Conservation (phyloP, 345 rosid genomes). For the Firmiana major region DNA sequence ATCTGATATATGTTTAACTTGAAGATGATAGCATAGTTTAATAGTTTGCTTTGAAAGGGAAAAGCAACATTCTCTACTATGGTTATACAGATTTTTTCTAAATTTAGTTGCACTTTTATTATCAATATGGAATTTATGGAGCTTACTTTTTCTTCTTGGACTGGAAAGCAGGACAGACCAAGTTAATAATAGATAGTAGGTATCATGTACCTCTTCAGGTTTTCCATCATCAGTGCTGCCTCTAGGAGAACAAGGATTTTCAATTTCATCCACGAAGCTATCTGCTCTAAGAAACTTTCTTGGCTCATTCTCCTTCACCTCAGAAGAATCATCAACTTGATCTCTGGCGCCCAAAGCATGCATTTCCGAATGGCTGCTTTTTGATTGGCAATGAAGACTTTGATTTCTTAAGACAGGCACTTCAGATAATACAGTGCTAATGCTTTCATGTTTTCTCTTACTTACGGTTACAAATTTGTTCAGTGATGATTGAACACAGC, state of each 20-base stretch:
- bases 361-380: slow-evolving; percentile 34
- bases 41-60: background rate
- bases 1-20: background rate
- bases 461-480: slow-evolving; percentile 57
- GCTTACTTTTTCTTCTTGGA: slow-evolving; percentile 5
- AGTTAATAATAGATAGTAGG: slow-evolving; percentile 7
- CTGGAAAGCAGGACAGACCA: background rate
- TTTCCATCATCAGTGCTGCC: slow-evolving; percentile 26
- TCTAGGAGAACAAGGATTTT: slow-evolving; percentile 28
- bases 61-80: background rate
- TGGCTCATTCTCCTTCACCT: slow-evolving; percentile 28
- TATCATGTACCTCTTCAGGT: slow-evolving; percentile 38
- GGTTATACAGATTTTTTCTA: background rate
- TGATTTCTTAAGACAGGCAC: slow-evolving; percentile 75
- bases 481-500: slow-evolving; percentile 62
- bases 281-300: slow-evolving; percentile 32
- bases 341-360: slow-evolving; percentile 27
- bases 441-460: slow-evolving; percentile 78
- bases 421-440: slow-evolving; percentile 56
- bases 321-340: slow-evolving; percentile 33
- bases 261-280: slow-evolving; percentile 27
- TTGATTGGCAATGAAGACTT: slow-evolving; percentile 22
- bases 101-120: background rate
- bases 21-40: background rate
- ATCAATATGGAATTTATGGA: background rate